Conservation (phyloP, 768 basidiomycete genomes). For the Pisolithus tinctorius region DNA sequence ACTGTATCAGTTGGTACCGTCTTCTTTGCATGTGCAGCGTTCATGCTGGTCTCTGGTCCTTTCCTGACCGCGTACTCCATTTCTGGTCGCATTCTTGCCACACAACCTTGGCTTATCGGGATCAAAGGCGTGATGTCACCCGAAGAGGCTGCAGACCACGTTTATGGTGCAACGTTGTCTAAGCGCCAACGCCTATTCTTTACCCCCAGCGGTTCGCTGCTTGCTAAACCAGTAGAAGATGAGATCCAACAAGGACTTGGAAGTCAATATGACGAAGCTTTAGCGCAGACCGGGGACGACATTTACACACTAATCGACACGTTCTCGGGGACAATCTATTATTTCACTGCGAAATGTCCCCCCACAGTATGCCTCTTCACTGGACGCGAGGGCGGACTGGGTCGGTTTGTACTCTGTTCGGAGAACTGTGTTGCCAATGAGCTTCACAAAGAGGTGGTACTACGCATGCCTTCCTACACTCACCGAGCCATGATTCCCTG, state of each 20-base stretch:
- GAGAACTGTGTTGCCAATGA: conserved; percentile 8
- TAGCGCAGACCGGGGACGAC: not conserved
- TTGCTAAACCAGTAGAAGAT: conserved; percentile 1
- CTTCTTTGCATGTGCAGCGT: not conserved
- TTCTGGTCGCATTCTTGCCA: conserved; percentile 10
- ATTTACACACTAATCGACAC: conserved; percentile 15
- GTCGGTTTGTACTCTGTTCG: conserved; percentile 18
- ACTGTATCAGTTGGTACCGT: not conserved
- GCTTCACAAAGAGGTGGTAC: conserved; percentile 14
- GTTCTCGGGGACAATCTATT: conserved; percentile 9
- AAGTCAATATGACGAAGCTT: not conserved
- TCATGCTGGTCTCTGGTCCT: conserved; percentile 4
- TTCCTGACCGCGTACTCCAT: conserved; percentile 7
- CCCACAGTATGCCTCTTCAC: conserved; percentile 18
- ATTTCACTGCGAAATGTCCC: conserved; percentile 10
- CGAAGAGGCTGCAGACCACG: conserved; percentile 2
- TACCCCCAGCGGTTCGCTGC: conserved; percentile 12
- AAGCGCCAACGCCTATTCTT: conserved; percentile 5
- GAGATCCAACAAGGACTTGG: conserved; percentile 2
- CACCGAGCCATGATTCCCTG: not conserved
- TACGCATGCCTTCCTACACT: conserved; percentile 13
- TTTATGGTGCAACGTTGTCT: conserved; percentile 10
- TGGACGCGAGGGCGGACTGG: conserved; percentile 16
- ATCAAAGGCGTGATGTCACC: conserved; percentile 13
- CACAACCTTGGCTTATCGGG: conserved; percentile 16